Evolutionary conservation across 2,329 filamentous ascomycete genomes (phyloP).

Genomic region (Mariannaea elegans): DNA sequence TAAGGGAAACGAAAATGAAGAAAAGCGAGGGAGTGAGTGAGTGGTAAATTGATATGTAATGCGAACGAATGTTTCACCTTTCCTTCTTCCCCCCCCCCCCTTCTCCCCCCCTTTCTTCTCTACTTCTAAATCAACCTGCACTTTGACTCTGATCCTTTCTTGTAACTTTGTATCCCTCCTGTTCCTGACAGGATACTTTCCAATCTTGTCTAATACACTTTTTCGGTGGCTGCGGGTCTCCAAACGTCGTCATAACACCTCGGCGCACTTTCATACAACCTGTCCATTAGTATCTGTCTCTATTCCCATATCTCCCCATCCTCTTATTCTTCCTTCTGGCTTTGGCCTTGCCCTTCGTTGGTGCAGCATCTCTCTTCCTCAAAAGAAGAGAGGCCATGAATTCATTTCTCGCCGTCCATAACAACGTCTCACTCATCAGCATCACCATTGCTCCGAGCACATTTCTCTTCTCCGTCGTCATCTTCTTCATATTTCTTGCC

Average conservation of each 20-base stretch:
- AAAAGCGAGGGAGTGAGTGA: background rate
- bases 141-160: background rate
- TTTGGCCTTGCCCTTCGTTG: background rate
- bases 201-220: too few relatives aligned
- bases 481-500: conserved; percentile 61
- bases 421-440: conserved; percentile 68
- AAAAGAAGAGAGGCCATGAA: conserved; percentile 55
- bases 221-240: too few relatives aligned
- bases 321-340: background rate
- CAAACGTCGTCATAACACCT: too few relatives aligned
- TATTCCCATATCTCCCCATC: background rate
- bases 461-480: conserved; percentile 60
- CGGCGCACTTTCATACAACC: background rate
- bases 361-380: background rate
- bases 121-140: background rate
- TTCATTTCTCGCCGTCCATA: conserved; percentile 68
- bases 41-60: conserved; percentile 4
- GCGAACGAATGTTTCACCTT: conserved; percentile 12
- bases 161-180: background rate
- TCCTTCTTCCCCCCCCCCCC: background rate
- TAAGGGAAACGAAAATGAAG: conserved; percentile 4
- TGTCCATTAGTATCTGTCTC: background rate
- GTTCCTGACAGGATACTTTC: too few relatives aligned
- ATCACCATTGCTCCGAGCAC: conserved; percentile 67
- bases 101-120: background rate